Base-by-base conservation (phyloP, 2,329 filamentous ascomycete genomes). In the Colletotrichum brevisporum region DNA sequence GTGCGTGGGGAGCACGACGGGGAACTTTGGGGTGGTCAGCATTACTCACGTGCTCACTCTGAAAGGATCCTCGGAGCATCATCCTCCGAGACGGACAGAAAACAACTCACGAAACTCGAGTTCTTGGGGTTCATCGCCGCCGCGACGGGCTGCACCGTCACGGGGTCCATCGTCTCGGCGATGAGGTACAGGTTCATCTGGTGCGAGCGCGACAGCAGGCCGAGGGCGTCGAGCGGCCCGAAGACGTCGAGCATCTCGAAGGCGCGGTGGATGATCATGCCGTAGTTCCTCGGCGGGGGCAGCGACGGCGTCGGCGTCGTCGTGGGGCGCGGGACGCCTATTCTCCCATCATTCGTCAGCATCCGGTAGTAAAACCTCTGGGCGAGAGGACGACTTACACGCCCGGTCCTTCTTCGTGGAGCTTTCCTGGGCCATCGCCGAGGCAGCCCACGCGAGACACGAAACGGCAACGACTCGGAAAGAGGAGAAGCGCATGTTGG, bases 191-290 rank as follows among this genome's bases (percentile, higher is more conserved):
- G 24, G 43, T 69, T 69, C 31, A 69, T n/a, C 50, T 65, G 66
- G 61, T 60, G 43, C 6, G 36, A 36, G 10, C 50, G 52, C 24
- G 66, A 54, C 43, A 65, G 41, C 21, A 45, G 12, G 3, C 66
- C 61, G 12, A 87, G 76, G 50, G 79, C 75, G 64, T 85, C 82
- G 5, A 86, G 74, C n/a, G 83, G 83, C 0, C 83, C 83, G 73
- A 84, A 83, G 60, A 83, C 78, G 71, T 86, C 84, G 15, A 84
- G 76, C 41, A 80, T 75, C 69, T 85, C 80, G 74, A 85, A 83
- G 16, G 78, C 80, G 1, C 78, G 82, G 76, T 83, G 85, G 5
- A 86, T 72, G 36, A 83, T 77, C 45, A 85, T 77, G 59, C 81
- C 84, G 58, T 79, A 81, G 56, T 79, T 82, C 16, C 15, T 59